These are phyloP conservation scores for Schoenoplectus tabernaemontani DNA, from an alignment of 202 grass and related monocot species.

Conservation along the genomic window DNA sequence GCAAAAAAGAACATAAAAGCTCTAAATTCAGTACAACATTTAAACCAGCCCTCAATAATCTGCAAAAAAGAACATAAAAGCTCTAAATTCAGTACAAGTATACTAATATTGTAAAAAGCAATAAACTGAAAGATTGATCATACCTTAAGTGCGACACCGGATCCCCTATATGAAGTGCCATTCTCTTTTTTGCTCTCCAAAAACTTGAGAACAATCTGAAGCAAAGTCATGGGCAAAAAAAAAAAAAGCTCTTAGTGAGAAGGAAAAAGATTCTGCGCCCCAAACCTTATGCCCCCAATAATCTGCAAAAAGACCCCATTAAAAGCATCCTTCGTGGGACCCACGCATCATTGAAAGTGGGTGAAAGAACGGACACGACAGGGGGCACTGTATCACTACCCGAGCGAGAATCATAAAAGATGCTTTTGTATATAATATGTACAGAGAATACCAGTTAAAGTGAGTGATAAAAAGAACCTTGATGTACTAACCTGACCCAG, in stretches of 20 bases:
- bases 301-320: too few species aligned
- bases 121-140: background rate
- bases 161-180: conserved; percentile 71
- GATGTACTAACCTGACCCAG: conserved; percentile 62
- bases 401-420: background rate
- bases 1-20: conserved; percentile 15
- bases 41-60: conserved; percentile 84
- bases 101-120: background rate
- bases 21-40: conserved; percentile 19
- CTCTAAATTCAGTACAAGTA: background rate
- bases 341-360: too few species aligned
- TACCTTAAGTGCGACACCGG: conserved; percentile 63
- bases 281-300: too few species aligned
- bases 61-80: conserved; percentile 25
- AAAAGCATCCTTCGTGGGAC: too few species aligned
- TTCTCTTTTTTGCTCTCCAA: conserved; percentile 97
- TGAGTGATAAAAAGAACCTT: background rate
- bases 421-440: background rate
- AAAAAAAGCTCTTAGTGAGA: background rate
- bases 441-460: background rate
- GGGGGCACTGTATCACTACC: too few species aligned
- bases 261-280: too few species aligned
- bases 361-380: too few species aligned
- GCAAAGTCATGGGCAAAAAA: too few species aligned
- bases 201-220: conserved; percentile 74